These are phyloP conservation scores for Amanita thiersii DNA, from an alignment of 768 basidiomycete genomes.

Conservation along the genomic window DNA sequence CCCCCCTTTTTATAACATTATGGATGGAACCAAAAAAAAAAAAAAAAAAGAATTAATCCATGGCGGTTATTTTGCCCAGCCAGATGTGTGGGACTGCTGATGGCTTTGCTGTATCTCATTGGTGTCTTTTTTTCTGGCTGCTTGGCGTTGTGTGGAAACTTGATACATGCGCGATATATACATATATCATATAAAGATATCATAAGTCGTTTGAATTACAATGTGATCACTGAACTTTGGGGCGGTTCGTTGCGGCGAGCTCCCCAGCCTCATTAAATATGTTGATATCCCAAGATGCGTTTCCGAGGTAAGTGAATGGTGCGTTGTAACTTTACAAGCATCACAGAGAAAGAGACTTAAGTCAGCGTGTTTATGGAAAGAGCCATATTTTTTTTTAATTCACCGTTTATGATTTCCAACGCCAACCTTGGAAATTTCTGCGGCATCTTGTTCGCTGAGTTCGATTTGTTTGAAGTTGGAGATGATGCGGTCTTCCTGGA, in stretches of 20 bases:
- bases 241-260: constrained; percentile 25
- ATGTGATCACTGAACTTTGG: constrained; percentile 19
- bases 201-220: background rate
- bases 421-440: constrained; percentile 46
- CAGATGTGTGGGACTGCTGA: too few species aligned
- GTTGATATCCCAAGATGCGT: constrained; percentile 62
- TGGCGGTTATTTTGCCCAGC: too few species aligned
- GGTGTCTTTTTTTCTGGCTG: too few species aligned
- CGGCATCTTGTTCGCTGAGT: constrained; percentile 59
- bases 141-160: too few species aligned
- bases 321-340: constrained; percentile 47
- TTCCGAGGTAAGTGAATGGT: constrained; percentile 45
- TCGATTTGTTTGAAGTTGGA: constrained; percentile 75
- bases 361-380: background rate
- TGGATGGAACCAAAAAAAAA: background rate
- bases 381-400: constrained; percentile 5
- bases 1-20: too few species aligned
- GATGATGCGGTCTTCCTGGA: constrained; percentile 59
- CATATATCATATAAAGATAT: constrained; percentile 3
- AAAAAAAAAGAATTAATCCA: background rate
- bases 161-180: background rate
- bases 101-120: too few species aligned
- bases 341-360: too few species aligned
- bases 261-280: constrained; percentile 62
- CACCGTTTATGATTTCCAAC: constrained; percentile 36